These are phyloP conservation scores for Heliocybe sulcata DNA, from an alignment of 1,284 basidiomycete genomes.

Conservation along the genomic window DNA sequence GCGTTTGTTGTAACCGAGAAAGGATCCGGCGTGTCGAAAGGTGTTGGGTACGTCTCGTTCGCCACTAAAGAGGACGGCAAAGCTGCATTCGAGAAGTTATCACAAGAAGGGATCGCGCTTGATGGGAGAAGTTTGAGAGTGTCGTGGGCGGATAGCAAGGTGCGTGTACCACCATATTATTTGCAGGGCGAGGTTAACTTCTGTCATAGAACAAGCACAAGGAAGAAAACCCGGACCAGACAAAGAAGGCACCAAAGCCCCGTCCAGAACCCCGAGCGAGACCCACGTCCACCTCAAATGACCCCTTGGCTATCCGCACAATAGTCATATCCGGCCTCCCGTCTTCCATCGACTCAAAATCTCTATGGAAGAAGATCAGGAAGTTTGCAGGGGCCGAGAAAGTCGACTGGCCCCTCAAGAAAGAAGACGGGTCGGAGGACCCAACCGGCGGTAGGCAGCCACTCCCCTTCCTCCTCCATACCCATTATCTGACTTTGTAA, in stretches of 20 bases:
- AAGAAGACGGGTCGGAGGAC: conserved; percentile 35
- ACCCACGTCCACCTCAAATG: conserved; percentile 29
- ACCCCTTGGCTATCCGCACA: conserved; percentile 77
- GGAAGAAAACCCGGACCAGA: conserved; percentile 21
- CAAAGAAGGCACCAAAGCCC: conserved; percentile 33
- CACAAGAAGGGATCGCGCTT: conserved; percentile 46
- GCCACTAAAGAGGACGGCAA: conserved; percentile 87
- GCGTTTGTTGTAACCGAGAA: conserved; percentile 90
- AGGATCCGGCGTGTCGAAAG: conserved; percentile 81
- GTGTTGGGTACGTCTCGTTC: conserved; percentile 97
- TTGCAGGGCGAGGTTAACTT: neutral
- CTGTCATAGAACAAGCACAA: conserved; percentile 17
- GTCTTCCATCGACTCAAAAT: conserved; percentile 58
- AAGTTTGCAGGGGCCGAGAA: conserved; percentile 70
- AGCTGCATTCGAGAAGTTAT: conserved; percentile 57
- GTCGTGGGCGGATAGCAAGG: conserved; percentile 77
- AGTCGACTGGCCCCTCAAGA: conserved; percentile 62
- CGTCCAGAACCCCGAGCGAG: conserved; percentile 26
- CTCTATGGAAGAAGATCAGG: conserved; percentile 84
- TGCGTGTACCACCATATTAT: conserved; percentile 21
- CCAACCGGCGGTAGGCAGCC: conserved; percentile 20
- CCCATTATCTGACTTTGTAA: conserved; percentile 13
- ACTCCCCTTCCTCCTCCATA: conserved; percentile 4
- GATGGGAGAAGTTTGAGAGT: conserved; percentile 68
- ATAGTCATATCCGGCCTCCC: conserved; percentile 77